Base-by-base conservation (phyloP, 2,329 filamentous ascomycete genomes). In the Lithohypha guttulata region DNA sequence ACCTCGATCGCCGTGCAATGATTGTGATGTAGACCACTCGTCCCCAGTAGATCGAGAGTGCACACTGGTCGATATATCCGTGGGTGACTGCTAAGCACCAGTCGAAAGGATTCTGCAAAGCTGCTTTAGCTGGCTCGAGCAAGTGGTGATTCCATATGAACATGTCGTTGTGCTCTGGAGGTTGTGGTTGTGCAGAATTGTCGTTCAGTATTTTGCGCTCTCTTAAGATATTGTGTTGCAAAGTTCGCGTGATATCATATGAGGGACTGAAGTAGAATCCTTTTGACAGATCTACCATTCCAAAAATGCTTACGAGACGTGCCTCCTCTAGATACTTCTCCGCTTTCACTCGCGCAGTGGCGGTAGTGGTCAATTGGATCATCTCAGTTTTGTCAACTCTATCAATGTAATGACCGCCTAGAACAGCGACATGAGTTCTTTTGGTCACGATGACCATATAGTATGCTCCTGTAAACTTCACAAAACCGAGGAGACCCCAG, bases 181-280 rank as follows among this genome's bases (percentile, higher is more conserved):
- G 66, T 27, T 69, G 66, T 5, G 72, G 68, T 19, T 74, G 71
- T 2, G 73, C 65, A 9, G 70, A 61, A 1, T 82, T 84, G 44
- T 77, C 68, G 20, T 75, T 71, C 34, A 93, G 62, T 2, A 79
- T 77, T 34, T 74, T 69, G 26, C 91, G 74, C 59, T 95, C 86
- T 21, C 77, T 73, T 14, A 79, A 79, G 44, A 98, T 86, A 53
- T 98, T 98, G 54, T 89, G 78, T 58, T 98, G 91, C 32, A 98
- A 66, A 1, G 86, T 93, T 39, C 79, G 76, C 1, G 91, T 98
- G 50, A 96, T 82, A 56, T 98, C 85, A 63, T 98, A 98, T 0
- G 89, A 93, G 58, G 95, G 95, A 64, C 89, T 95, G 65, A 95
- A 98, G 61, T 98, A 98, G 59, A 98, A 98, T 0, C 84, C 93